Evolutionary conservation across 768 basidiomycete species (phyloP).

Genomic region (Nidularia pulvinata): DNA sequence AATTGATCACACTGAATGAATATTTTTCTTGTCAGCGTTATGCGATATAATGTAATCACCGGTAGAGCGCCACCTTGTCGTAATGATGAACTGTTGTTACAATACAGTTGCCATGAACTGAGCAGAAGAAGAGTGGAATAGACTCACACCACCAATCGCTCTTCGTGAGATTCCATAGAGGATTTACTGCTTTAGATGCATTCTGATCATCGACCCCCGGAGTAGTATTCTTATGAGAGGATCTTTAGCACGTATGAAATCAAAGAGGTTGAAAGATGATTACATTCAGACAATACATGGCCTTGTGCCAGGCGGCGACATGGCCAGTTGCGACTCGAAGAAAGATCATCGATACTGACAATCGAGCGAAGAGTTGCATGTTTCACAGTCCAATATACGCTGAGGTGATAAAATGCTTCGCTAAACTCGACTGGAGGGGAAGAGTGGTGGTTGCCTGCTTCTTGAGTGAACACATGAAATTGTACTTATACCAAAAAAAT

Average conservation of each 20-base stretch:
- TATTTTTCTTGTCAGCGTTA: neutral
- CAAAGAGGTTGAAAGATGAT: no score
- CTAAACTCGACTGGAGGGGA: no score
- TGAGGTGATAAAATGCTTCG: no score
- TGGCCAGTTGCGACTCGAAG: no score
- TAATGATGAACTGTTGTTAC: slow-evolving; percentile 28
- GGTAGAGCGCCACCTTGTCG: slow-evolving; percentile 25
- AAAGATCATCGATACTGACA: no score
- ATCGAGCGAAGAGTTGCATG: no score
- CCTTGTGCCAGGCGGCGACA: slow-evolving; percentile 36
- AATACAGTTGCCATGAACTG: slow-evolving; percentile 1
- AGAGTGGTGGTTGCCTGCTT: no score
- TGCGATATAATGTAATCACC: neutral
- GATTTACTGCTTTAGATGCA: slow-evolving; percentile 32
- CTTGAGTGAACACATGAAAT: no score
- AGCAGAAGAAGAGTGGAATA: neutral
- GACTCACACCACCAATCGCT: slow-evolving; percentile 47
- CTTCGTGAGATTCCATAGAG: slow-evolving; percentile 38
- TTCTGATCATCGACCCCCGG: slow-evolving; percentile 30
- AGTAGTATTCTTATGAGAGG: slow-evolving; percentile 20
- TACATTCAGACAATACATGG: slow-evolving; percentile 48
- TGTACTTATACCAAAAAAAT: no score
- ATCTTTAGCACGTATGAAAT: slow-evolving; percentile 9
- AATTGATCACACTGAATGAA: slow-evolving; percentile 33
- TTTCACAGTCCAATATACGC: no score